Base-by-base conservation (phyloP, 169 alveolate species). In the Ichthyophthirius multifiliis region DNA sequence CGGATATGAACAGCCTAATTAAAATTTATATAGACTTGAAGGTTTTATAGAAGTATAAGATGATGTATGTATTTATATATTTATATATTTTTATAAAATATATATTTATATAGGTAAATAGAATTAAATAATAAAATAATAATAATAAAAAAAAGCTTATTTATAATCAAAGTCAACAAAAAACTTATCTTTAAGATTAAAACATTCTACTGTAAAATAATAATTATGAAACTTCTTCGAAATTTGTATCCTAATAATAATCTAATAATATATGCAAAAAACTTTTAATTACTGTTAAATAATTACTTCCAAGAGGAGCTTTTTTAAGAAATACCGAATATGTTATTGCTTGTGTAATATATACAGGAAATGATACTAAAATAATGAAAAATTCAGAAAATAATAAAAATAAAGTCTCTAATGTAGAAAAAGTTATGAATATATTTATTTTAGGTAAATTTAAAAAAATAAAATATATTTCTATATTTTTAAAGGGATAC, bases 301-400 rank as follows among this genome's bases (percentile, higher is more conserved):
- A 90, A 45, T 74, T 90, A 45, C 73, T 93, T 35, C 46, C 89
- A n/a, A 83, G 94, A 83, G 97, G 97, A 13, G 37, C 89, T 13
- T 78, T 79, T 41, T 67, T 93, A 30, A 82, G 87, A 75, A 87
- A 85, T 62, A 90, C 95, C 31, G 63, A 45, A 64, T 94, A 96
- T 96, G 90, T 94, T 15, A 82, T 83, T 23, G 98, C 98, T 39
- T 86, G 95, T 4, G 98, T 89, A 7, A 94, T 94, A 1, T 93
- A 94, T 85, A 90, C 97, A 3, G 99, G 99, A 12, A 93, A 93
- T 63, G 93, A 96, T 75, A 91, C 98, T 2, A 94, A 96, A 83
- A 83, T 97, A 45, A 93, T 96, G 97, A 87, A 89, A 77, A 97
- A 97, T 75, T 90, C 97, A 1, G 83, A 55, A 18, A 6, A 18